phyloP scores from a whole-genome alignment of 176 grass and related monocot species.

The Dactylis glomerata region DNA sequence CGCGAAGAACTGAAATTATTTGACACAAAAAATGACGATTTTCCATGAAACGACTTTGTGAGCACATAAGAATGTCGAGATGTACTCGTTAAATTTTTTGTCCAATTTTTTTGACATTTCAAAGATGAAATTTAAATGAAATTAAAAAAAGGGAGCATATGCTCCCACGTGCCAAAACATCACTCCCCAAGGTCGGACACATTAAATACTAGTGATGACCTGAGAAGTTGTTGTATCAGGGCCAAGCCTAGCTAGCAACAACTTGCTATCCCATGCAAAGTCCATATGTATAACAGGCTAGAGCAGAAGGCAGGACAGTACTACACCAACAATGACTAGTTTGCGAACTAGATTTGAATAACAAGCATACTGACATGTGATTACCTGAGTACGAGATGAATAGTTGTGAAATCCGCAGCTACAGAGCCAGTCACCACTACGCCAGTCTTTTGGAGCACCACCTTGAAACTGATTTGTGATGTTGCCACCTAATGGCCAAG shows the following conservation, averaged over 20 bases:
- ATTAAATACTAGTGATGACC: conserved; percentile 12
- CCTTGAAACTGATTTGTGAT: conserved; percentile 45
- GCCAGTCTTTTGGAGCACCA: conserved; percentile 74
- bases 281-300: not conserved
- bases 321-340: not conserved
- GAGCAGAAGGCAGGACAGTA: not conserved
- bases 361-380: conserved; percentile 5
- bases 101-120: too few relatives aligned
- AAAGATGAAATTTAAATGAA: too few relatives aligned
- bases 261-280: not conserved
- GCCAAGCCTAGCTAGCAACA: not conserved
- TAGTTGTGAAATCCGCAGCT: conserved; percentile 98
- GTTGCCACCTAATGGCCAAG: conserved; percentile 39
- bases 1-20: too few relatives aligned
- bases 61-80: too few relatives aligned
- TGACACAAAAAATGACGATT: too few relatives aligned
- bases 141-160: too few relatives aligned
- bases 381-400: conserved; percentile 85
- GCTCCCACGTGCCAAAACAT: too few relatives aligned
- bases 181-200: not conserved
- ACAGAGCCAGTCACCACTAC: conserved; percentile 92
- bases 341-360: not conserved
- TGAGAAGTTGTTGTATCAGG: not conserved
- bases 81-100: too few relatives aligned
- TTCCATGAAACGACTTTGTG: too few relatives aligned